Conservation (phyloP, 1,284 basidiomycete species). For the Cryptococcus deneoformans region DNA sequence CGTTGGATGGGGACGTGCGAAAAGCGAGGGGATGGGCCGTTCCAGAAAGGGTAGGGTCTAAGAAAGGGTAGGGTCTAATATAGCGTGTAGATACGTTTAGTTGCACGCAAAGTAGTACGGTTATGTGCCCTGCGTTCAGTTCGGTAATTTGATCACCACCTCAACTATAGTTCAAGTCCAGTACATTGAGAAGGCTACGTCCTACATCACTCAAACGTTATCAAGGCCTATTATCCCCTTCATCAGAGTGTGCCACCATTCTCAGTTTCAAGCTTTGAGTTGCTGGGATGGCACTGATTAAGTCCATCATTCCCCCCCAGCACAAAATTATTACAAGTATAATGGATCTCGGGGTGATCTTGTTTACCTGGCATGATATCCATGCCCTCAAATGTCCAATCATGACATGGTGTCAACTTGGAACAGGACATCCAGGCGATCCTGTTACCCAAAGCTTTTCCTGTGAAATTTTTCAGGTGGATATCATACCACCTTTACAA, state of each 20-base stretch:
- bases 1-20: too few relatives aligned
- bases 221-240: background rate
- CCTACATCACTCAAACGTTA: too few relatives aligned
- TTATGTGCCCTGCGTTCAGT: too few relatives aligned
- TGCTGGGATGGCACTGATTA: constrained; percentile 20
- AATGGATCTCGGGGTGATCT: constrained; percentile 27
- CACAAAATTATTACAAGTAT: constrained; percentile 17
- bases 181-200: too few relatives aligned
- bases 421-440: constrained; percentile 33
- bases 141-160: too few relatives aligned
- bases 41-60: too few relatives aligned
- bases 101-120: too few relatives aligned
- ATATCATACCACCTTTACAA: constrained; percentile 25
- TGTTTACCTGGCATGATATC: constrained; percentile 23
- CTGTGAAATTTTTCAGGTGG: constrained; percentile 26
- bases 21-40: too few relatives aligned
- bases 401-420: constrained; percentile 25
- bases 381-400: constrained; percentile 26
- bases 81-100: too few relatives aligned
- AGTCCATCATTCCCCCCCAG: constrained; percentile 20
- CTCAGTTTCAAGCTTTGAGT: constrained; percentile 22
- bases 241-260: constrained; percentile 10
- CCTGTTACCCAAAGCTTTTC: constrained; percentile 19
- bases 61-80: too few relatives aligned
- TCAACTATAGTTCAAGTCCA: too few relatives aligned